Base-by-base conservation (phyloP, 2,329 filamentous ascomycete species). In the Phialemonium atrogriseum region DNA sequence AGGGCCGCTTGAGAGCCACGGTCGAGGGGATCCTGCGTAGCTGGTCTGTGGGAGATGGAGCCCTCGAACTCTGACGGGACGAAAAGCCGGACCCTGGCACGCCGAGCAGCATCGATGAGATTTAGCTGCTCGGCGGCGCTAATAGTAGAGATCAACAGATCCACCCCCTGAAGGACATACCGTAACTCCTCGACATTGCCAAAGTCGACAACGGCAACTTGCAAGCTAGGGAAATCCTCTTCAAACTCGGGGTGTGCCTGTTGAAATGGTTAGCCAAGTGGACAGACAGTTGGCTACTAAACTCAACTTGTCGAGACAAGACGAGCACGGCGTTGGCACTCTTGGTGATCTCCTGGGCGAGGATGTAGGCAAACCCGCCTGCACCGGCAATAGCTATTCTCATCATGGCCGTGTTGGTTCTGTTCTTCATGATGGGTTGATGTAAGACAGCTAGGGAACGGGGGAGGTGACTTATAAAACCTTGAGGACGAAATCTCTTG, bases 11-110 rank as follows among this genome's bases (percentile, higher is more conserved):
- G 59, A 14, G 70, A 73, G 13, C 68, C 70, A 27, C 72, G 71
- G 49, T 84, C 77, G 15, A 84, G 58, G 3, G 74, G 66, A 35
- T 81, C 77, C 2, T 23, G 21, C 8, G 9, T 23, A 9, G 9
- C 21, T 10, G 70, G 66, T 29, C 80, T 65, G 26, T 70, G 62
- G 12, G 56, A 54, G 11, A 81, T 62, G 19, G 63, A 62, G 2
- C 82, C 82, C 56, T 85, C 80, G 44, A 86, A 87, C 45, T 86
- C 82, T 6, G 81, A 80, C 2, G 83, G 81, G 4, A 84, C 76
- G 47, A 87, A 87, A 21, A 74, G 68, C 11, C 71, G 68, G 2
- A 87, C 81, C 12, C 72, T 65, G 12, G 70, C 73, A 30, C 66
- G 60, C 11, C 77, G 71, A 1, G 82, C 80, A 2, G 82, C 81